Evolutionary conservation across 1,284 basidiomycete species (phyloP).

Genomic region (Cryptococcus sp.): DNA sequence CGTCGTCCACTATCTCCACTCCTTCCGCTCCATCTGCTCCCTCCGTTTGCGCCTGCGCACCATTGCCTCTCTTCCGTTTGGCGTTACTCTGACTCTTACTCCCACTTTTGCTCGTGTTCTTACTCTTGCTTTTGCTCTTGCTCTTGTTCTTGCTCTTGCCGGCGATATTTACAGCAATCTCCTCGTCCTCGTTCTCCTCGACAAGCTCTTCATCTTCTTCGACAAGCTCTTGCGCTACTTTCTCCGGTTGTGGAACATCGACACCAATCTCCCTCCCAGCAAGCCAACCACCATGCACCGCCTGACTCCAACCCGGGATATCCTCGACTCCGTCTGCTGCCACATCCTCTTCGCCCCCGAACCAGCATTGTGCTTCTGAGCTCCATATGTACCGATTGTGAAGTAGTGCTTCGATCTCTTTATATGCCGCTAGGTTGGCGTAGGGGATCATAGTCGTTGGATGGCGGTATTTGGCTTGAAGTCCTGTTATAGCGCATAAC

Average conservation of each 20-base stretch:
- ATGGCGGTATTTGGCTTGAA: slow-evolving; percentile 55
- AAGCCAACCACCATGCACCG: slow-evolving; percentile 37
- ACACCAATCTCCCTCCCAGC: slow-evolving; percentile 24
- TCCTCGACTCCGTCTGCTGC: slow-evolving; percentile 38
- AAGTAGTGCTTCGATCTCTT: slow-evolving; percentile 43
- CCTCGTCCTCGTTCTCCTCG: slow-evolving; percentile 5
- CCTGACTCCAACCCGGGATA: slow-evolving; percentile 40
- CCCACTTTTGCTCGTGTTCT: not conserved
- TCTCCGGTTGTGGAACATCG: slow-evolving; percentile 14
- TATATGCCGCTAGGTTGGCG: slow-evolving; percentile 51
- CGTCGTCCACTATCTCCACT: not conserved
- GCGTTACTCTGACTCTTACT: no score
- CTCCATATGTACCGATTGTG: slow-evolving; percentile 37
- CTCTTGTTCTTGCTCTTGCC: not conserved
- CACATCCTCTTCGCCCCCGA: slow-evolving; percentile 43
- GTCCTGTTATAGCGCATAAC: slow-evolving; percentile 56
- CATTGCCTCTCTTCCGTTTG: no score
- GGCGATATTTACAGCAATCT: not conserved
- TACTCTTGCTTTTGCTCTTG: slow-evolving; percentile 5
- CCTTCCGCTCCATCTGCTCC: not conserved
- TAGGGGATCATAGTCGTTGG: slow-evolving; percentile 54
- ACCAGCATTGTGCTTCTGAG: slow-evolving; percentile 35
- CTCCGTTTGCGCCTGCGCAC: no score
- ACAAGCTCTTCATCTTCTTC: slow-evolving; percentile 11
- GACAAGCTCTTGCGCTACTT: not conserved